Percentiles rank a stretch among this genome's conserved stretches.
These are phyloP conservation scores for Clonostachys solani DNA, from an alignment of 2,329 filamentous ascomycete genomes.

Conservation along the genomic window DNA sequence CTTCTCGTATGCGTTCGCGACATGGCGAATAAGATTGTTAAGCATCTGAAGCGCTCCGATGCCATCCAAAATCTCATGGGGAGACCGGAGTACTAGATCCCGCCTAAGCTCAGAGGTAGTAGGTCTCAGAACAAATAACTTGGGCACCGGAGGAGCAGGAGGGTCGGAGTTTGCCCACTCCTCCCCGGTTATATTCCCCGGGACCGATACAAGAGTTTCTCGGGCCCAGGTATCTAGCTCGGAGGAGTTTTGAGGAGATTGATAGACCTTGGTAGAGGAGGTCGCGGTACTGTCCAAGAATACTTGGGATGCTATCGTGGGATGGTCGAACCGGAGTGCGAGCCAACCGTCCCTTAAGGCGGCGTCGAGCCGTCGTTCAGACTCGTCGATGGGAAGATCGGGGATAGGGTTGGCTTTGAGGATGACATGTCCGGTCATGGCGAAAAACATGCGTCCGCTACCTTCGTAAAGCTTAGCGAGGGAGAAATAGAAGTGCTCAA, in stretches of 20 bases:
- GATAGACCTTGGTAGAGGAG: slow-evolving; percentile 20
- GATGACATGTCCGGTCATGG: slow-evolving; percentile 31
- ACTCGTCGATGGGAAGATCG: background rate
- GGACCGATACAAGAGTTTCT: slow-evolving; percentile 18
- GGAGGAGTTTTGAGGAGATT: background rate
- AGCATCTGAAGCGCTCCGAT: slow-evolving; percentile 28
- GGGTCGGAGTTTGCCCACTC: slow-evolving; percentile 28
- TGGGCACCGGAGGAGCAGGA: slow-evolving; percentile 20
- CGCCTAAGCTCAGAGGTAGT: slow-evolving; percentile 6
- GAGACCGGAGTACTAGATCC: slow-evolving; percentile 27
- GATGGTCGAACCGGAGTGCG: slow-evolving; percentile 21
- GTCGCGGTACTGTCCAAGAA: slow-evolving; percentile 7
- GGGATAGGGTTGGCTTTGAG: slow-evolving; percentile 9
- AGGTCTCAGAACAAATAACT: slow-evolving; percentile 21
- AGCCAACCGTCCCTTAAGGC: slow-evolving; percentile 26
- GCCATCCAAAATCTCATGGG: slow-evolving; percentile 32
- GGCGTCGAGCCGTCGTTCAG: slow-evolving; percentile 12
- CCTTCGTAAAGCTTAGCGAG: slow-evolving; percentile 25
- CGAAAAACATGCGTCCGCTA: slow-evolving; percentile 32
- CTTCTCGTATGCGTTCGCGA: slow-evolving; percentile 14
- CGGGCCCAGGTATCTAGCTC: slow-evolving; percentile 16
- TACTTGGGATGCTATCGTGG: slow-evolving; percentile 22
- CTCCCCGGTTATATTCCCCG: slow-evolving; percentile 12
- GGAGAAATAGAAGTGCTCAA: slow-evolving; percentile 31
- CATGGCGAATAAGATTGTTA: slow-evolving; percentile 17